Percentiles rank a stretch among this genome's conserved stretches.
These are phyloP conservation scores for Talaromyces sp. DNA, from an alignment of 2,329 filamentous ascomycete species.

Conservation along the genomic window DNA sequence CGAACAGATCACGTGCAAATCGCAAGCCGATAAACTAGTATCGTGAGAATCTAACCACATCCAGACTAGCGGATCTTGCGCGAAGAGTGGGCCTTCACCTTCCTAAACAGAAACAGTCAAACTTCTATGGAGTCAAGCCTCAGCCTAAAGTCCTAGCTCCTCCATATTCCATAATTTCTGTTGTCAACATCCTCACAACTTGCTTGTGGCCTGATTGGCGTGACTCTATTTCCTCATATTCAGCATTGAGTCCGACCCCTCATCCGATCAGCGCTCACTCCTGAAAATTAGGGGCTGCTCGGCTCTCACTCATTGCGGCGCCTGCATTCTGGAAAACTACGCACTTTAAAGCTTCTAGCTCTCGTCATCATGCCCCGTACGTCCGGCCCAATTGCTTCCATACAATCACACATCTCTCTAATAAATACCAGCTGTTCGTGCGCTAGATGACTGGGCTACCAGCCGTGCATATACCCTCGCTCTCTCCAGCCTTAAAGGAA, in stretches of 20 bases:
- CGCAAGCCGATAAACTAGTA: not conserved
- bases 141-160: conserved; percentile 7
- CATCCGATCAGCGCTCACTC: not conserved
- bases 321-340: conserved; percentile 14
- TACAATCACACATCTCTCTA: not conserved
- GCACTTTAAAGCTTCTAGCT: conserved; percentile 2
- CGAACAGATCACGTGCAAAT: not conserved
- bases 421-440: conserved; percentile 34
- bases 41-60: not conserved
- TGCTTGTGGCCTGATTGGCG: not conserved
- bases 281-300: not conserved
- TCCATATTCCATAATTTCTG: not conserved
- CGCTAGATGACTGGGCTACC: conserved; percentile 57
- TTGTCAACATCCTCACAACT: not conserved
- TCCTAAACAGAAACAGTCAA: not conserved
- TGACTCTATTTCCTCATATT: not conserved
- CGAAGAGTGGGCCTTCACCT: not conserved
- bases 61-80: not conserved
- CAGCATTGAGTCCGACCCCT: not conserved
- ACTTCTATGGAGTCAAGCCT: conserved; percentile 6
- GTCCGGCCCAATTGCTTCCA: not conserved
- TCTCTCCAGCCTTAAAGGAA: conserved; percentile 68
- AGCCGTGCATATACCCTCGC: conserved; percentile 56
- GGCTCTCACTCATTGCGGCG: conserved; percentile 10
- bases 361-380: conserved; percentile 15